Base-by-base conservation (phyloP, 1,284 basidiomycete species). In the Sporisorium scitamineum region DNA sequence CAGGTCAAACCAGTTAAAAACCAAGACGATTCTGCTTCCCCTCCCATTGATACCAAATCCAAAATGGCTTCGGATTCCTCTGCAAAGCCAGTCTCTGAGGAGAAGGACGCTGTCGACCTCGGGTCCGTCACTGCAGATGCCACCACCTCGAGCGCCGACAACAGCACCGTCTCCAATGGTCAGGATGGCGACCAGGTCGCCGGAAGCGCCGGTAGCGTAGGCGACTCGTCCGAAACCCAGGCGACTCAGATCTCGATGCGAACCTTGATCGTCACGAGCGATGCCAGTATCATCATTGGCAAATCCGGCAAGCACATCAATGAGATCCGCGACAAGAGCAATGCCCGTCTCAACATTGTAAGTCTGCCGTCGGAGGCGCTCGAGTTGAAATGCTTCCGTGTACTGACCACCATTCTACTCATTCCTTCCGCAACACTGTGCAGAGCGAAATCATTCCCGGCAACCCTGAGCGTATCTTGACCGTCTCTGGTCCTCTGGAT, bases 261-360 rank as follows among this genome's bases (percentile, higher is more conserved):
- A 16, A 80, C 84, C 18, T 88, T 99, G 83, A 99, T 99, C 84
- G 95, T 99, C 79, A 99, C 97, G 11, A 95, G 97, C 87, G 97
- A 99, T 86, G 97, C 97, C 18, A 96, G 94, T 65, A 95, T 99
- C 87, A 99, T 99, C 88, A 99, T 99, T 84, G 97, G 97, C 44
- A 95, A 95, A 87, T 93, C 89, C 54, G 97, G 97, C 73, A 90
- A 93, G 60, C 96, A 99, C 87, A 95, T 99, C 84, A 98, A 97
- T 85, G 96, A 99, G 87, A 99, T 99, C 80, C 89, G 97, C 66
- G 95, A 98, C 87, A 97, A 97, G 89, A 95, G 94, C 80, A 94
- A 94, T 41, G 95, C 96, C 14, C 90, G 94, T n/a, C 71, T 85
- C 56, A 84, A 80, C 55, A 85, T 85, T 39, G 79, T 80, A 68